A percentile compares a stretch with the other conserved stretches of the same genome.
phyloP scores from a whole-genome alignment of 257 asterid species.

The Ehretia macrophylla region DNA sequence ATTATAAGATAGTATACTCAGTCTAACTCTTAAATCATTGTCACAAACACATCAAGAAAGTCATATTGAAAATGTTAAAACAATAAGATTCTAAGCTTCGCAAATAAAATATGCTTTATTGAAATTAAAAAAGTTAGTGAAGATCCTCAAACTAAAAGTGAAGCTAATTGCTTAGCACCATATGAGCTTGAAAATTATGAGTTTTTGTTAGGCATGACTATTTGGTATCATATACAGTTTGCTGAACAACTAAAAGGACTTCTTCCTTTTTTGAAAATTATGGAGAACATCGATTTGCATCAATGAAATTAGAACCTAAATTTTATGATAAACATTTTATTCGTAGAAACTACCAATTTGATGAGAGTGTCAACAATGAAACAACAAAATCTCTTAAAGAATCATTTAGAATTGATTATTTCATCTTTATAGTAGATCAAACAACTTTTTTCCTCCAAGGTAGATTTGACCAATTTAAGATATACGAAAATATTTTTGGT shows the following conservation, averaged over 20 bases:
- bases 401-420: no score
- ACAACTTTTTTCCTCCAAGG: no score
- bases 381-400: no score
- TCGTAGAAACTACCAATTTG: no score
- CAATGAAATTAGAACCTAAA: no score
- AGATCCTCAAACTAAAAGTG: background rate
- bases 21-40: background rate
- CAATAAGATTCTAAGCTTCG: background rate
- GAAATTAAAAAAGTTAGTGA: background rate
- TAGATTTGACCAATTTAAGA: no score
- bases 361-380: no score
- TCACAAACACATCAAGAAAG: background rate
- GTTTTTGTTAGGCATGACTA: background rate
- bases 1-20: background rate
- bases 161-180: background rate
- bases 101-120: background rate
- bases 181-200: background rate
- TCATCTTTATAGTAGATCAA: no score
- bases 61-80: conserved; percentile 2
- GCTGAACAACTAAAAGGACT: background rate
- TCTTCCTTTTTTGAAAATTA: background rate
- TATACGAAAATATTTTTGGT: no score
- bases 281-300: background rate
- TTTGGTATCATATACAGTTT: conserved; percentile 11
- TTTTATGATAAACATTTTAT: no score